Conservation (phyloP, 2,329 filamentous ascomycete species). For the Davidsoniella virescens region DNA sequence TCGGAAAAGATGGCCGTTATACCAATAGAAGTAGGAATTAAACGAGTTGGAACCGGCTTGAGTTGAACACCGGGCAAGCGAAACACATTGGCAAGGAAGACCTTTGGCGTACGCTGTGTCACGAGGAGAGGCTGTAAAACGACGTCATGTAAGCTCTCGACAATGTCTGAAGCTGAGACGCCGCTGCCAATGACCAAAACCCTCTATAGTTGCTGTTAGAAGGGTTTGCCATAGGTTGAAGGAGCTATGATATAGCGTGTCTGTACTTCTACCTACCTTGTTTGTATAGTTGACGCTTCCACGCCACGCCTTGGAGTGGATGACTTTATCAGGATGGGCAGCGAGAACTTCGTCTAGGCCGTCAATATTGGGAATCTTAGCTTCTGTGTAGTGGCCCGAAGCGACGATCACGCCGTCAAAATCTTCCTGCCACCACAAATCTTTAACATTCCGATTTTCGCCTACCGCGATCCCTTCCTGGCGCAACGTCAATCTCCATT, state of each 20-base stretch:
- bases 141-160: slow-evolving; percentile 29
- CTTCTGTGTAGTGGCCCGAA: slow-evolving; percentile 25
- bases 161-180: slow-evolving; percentile 40
- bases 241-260: slow-evolving; percentile 15
- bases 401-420: slow-evolving; percentile 28
- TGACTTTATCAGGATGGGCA: slow-evolving; percentile 21
- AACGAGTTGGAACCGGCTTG: background rate
- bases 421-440: slow-evolving; percentile 23
- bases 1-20: slow-evolving; percentile 31
- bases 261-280: slow-evolving; percentile 14
- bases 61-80: background rate
- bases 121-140: background rate
- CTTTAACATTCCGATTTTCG: slow-evolving; percentile 17
- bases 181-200: slow-evolving; percentile 40
- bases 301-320: slow-evolving; percentile 25
- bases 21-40: slow-evolving; percentile 18
- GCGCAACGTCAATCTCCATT: slow-evolving; percentile 34
- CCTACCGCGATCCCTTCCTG: slow-evolving; percentile 19
- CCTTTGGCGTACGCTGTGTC: slow-evolving; percentile 2
- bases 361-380: slow-evolving; percentile 23
- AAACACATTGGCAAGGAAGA: slow-evolving; percentile 2
- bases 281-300: slow-evolving; percentile 16
- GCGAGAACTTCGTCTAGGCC: slow-evolving; percentile 23
- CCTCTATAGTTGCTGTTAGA: slow-evolving; percentile 20
- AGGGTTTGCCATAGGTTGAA: slow-evolving; percentile 1